Percentiles rank a stretch among this genome's conserved stretches.
Evolutionary conservation across 2,329 filamentous ascomycete species (phyloP).

Genomic region (Aspergillus ibericus): DNA sequence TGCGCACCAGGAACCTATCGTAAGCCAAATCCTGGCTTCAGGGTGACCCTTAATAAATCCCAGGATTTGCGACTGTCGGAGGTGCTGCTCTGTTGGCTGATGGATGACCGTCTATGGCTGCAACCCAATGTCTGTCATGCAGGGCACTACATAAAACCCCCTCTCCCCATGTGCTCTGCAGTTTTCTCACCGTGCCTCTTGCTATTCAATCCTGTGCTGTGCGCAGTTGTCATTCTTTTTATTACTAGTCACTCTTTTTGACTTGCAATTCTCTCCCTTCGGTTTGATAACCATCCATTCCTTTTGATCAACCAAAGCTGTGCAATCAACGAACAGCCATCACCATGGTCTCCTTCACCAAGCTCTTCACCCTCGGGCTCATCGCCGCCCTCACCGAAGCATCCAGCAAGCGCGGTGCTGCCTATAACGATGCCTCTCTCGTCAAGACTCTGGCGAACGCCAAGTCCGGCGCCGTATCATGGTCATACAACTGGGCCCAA

Average conservation of each 20-base stretch:
- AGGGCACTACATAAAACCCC: neutral
- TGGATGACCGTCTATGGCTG: neutral
- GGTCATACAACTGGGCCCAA: constrained; percentile 4
- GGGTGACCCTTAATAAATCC: neutral
- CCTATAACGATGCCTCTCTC: neutral
- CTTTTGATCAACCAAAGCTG: neutral
- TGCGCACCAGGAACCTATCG: neutral
- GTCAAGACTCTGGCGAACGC: neutral
- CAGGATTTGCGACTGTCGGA: neutral
- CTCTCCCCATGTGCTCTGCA: neutral
- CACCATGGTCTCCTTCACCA: neutral
- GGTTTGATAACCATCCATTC: neutral
- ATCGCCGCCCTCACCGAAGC: neutral
- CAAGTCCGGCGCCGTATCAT: neutral
- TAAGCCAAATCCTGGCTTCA: neutral
- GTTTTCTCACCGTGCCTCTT: neutral
- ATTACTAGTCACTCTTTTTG: neutral
- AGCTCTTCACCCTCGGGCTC: neutral
- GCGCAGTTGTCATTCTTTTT: neutral
- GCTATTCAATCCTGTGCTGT: neutral
- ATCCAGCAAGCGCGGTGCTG: neutral
- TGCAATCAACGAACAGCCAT: neutral
- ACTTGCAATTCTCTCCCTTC: neutral
- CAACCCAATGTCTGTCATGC: neutral
- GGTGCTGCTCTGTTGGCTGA: neutral